phyloP scores from a whole-genome alignment of 2,329 filamentous ascomycete genomes.

The Talaromyces funiculosus region DNA sequence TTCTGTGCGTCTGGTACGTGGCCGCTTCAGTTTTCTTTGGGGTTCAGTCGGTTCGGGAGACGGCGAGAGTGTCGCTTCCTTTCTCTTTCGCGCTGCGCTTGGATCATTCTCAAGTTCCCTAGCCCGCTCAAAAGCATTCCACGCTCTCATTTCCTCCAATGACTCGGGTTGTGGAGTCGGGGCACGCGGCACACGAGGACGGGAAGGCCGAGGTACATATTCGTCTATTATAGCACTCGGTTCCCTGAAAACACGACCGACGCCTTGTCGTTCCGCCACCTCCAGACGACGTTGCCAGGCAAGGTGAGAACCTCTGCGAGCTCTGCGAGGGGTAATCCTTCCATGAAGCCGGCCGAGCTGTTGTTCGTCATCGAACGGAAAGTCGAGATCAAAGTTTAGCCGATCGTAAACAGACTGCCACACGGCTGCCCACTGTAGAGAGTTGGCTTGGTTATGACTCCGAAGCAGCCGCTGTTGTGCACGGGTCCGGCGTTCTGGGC shows the following conservation, averaged over 20 bases:
- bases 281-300: conserved; percentile 80
- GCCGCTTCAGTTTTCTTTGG: conserved; percentile 80
- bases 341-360: conserved; percentile 30
- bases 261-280: conserved; percentile 75
- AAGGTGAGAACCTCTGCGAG: conserved; percentile 49
- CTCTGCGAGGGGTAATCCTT: conserved; percentile 38
- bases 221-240: conserved; percentile 58
- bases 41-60: conserved; percentile 63
- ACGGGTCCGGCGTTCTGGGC: conserved; percentile 45
- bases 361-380: conserved; percentile 73
- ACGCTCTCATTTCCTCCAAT: conserved; percentile 73
- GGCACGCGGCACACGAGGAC: conserved; percentile 34
- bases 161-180: conserved; percentile 60
- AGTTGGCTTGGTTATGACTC: conserved; percentile 38
- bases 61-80: conserved; percentile 67
- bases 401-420: conserved; percentile 88
- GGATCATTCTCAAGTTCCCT: conserved; percentile 59
- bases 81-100: conserved; percentile 42
- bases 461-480: conserved; percentile 40
- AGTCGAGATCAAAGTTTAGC: conserved; percentile 72
- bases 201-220: conserved; percentile 36
- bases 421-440: conserved; percentile 64
- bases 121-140: conserved; percentile 85
- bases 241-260: conserved; percentile 64
- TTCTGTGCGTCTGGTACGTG: conserved; percentile 66